Evolutionary conservation across 257 asterid genomes (phyloP).

Genomic region (Salvia hispanica): DNA sequence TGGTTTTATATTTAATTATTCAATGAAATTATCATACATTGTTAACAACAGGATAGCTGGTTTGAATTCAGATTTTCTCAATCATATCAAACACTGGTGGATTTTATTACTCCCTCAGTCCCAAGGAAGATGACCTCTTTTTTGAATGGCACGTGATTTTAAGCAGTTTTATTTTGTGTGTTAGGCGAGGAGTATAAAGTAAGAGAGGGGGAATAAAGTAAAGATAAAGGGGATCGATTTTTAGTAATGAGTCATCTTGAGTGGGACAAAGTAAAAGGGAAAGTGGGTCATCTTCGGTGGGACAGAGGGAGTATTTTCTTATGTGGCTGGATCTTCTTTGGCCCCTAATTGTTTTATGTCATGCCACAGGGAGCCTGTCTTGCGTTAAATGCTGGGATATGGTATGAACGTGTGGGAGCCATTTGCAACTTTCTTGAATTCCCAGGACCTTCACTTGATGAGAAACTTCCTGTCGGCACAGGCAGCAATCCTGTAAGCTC

Average conservation of each 20-base stretch:
- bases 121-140: no score
- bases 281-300: no score
- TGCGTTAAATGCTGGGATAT: slow-evolving; percentile 78
- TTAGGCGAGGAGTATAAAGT: no score
- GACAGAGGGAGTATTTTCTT: background rate
- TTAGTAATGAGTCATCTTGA: no score
- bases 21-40: slow-evolving; percentile 24
- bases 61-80: slow-evolving; percentile 20
- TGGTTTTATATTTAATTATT: slow-evolving; percentile 19
- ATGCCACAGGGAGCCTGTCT: slow-evolving; percentile 88
- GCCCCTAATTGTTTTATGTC: slow-evolving; percentile 27
- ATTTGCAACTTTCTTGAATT: slow-evolving; percentile 72
- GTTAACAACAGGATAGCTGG: slow-evolving; percentile 11
- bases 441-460: slow-evolving; percentile 67
- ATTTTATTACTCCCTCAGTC: background rate
- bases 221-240: no score
- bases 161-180: no score
- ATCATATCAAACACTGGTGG: slow-evolving; percentile 19
- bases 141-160: no score
- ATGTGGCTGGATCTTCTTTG: slow-evolving; percentile 30
- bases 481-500: slow-evolving; percentile 98
- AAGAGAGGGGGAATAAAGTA: no score
- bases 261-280: no score
- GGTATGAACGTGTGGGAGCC: slow-evolving; percentile 67
- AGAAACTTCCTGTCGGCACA: slow-evolving; percentile 96